Conservation (phyloP, 441 rosid species). For the Manihot esculenta region DNA sequence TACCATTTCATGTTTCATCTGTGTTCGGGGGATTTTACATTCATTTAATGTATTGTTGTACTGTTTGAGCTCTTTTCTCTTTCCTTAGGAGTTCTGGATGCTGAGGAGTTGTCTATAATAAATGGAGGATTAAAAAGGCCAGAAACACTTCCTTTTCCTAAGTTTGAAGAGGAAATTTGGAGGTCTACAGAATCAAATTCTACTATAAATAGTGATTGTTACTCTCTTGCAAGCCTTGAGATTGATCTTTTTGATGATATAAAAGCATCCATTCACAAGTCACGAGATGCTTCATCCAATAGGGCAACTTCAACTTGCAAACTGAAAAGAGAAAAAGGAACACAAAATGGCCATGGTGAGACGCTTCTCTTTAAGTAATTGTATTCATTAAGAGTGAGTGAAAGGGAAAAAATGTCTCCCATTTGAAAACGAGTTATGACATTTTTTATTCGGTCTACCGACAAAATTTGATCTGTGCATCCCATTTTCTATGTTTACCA, state of each 20-base stretch:
- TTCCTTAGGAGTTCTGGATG: conserved; percentile 61
- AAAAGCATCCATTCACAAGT: conserved; percentile 31
- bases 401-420: neutral
- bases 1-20: neutral
- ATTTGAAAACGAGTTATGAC: neutral
- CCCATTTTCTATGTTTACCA: neutral
- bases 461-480: neutral
- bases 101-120: conserved; percentile 56
- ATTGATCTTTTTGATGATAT: conserved; percentile 51
- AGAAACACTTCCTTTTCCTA: conserved; percentile 25
- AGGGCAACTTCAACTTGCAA: conserved; percentile 18
- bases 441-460: neutral
- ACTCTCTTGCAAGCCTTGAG: conserved; percentile 54
- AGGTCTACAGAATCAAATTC: conserved; percentile 40
- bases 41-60: neutral
- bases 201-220: conserved; percentile 26
- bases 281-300: conserved; percentile 27
- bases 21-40: neutral
- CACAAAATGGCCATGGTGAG: conserved; percentile 27
- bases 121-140: conserved; percentile 48
- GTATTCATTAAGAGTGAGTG: neutral
- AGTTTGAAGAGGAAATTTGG: conserved; percentile 29
- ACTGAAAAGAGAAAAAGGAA: conserved; percentile 21
- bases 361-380: neutral
- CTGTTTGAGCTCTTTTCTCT: neutral